These are phyloP conservation scores for Azolla pinnata DNA, from an alignment of 75 land plant genomes.

Conservation along the genomic window DNA sequence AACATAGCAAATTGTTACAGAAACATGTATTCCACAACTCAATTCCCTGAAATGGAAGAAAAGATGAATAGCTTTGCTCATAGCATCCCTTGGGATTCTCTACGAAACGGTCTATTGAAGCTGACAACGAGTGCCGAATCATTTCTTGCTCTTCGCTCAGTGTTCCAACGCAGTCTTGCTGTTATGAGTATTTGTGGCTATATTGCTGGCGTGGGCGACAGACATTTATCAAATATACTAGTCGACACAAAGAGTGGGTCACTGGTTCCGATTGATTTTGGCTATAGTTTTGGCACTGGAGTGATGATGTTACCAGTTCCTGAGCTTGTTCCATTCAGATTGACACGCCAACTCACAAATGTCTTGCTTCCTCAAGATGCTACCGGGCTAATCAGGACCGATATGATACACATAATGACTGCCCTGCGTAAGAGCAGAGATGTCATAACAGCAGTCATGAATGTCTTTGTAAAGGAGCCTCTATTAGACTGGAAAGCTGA, in stretches of 20 bases:
- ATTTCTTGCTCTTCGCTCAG: slow-evolving; percentile 35
- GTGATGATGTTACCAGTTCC: slow-evolving; percentile 46
- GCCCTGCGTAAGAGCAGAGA: slow-evolving; percentile 33
- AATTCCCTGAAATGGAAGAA: slow-evolving; percentile 18
- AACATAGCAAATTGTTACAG: slow-evolving; percentile 15
- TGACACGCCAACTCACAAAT: slow-evolving; percentile 38
- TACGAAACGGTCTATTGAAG: slow-evolving; percentile 29
- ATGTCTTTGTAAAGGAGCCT: slow-evolving; percentile 48
- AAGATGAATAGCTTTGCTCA: slow-evolving; percentile 18
- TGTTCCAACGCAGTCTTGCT: slow-evolving; percentile 35
- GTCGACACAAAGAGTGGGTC: slow-evolving; percentile 33
- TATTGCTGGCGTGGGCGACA: slow-evolving; percentile 44
- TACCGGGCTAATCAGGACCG: slow-evolving; percentile 30
- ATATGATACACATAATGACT: slow-evolving; percentile 35
- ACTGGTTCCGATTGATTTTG: slow-evolving; percentile 45
- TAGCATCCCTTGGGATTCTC: slow-evolving; percentile 38
- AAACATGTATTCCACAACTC: slow-evolving; percentile 32
- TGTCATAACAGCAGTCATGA: slow-evolving; percentile 38
- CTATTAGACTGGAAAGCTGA: slow-evolving; percentile 47
- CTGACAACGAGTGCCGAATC: slow-evolving; percentile 48
- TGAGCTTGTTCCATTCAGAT: slow-evolving; percentile 41
- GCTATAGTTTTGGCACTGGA: slow-evolving; percentile 49
- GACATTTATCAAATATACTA: slow-evolving; percentile 37
- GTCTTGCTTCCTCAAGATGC: slow-evolving; percentile 38
- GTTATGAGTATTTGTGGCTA: slow-evolving; percentile 48